Base-by-base conservation (phyloP, 345 rosid species). In the Eucalyptus guilfoylei region DNA sequence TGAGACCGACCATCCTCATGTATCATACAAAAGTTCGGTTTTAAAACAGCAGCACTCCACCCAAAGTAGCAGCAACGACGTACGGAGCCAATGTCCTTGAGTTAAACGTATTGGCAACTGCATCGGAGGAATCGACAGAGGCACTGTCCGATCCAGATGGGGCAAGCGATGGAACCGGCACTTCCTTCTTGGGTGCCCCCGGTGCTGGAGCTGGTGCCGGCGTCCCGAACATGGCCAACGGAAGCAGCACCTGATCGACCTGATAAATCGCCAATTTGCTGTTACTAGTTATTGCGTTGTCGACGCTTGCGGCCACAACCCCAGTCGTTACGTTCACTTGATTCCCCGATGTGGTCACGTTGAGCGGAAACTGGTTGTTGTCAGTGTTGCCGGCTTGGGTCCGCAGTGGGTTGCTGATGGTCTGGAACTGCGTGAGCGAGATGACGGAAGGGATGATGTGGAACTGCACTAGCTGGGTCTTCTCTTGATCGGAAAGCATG, bases 361-460 rank as follows among this genome's bases (percentile, higher is more conserved):
- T 97, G 7, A 97, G 90, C 9, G 96, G 96, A 89, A 94, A 97
- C 87, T 93, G 92, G 50, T 94, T 95, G 10, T 87, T 88, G 76
- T 90, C 95, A 7, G 94, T 92, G 58, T 95, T 92, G 13, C 99
- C 99, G 8, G 96, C 98, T 89, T 97, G 98, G 11, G 99, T 97
- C 48, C 97, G 94, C 90, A 97, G 89, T 19, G 99, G 99, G 92
- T 97, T 97, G 92, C 97, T 96, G 40, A 93, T 93, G n/a, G 98
- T 97, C 88, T 95, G 97, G 91, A 97, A 97, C 93, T 95, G 98
- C 14, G 98, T 87, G 91, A 88, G 91, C 49, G 98, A 90, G 42
- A 96, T 58, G 89, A 94, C 90, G 6, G 89, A 92, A 17, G 98
- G 99, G 49, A 96, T 94, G 87, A 97, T 85, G 89, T 97, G 99